Evolutionary conservation across 2,329 filamentous ascomycete species (phyloP), one percentile per base, ranked within the genome.

Genomic region (Fusarium coicis): DNA sequence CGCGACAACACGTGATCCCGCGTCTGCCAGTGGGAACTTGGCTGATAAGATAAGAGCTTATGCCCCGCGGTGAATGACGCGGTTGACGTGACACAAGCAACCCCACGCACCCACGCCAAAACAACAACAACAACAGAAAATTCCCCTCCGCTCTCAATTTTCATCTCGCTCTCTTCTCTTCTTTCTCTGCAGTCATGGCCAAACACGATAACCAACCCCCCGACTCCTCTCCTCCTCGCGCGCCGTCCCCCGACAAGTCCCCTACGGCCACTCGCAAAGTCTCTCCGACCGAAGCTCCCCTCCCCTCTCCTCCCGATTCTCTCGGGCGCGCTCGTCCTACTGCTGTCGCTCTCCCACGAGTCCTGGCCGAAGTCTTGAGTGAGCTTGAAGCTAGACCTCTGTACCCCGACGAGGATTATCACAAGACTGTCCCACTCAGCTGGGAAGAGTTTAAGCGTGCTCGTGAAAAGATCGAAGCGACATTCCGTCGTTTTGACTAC

Each of bases 11-110:
- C 23, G 42, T 44, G 42, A 26, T 19, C 3, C 9, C 42, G 42
- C 42, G 42, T 19, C 0, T 26, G 16, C 16, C 42, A 26, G 16
- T 44, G 16, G 16, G 16, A 16, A 4, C 11, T 0, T 0, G 0
- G 2, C 10, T 12, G n/a, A 18, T 43, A 23, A 43, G 40, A 43
- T 23, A 43, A 43, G 40, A 23, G n/a, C 23, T 26, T 16, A n/a
- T n/a, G n/a, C n/a, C n/a, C n/a, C 42, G 16, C 16, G 42, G 23
- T 19, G 23, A 44, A 26, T 44, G 42, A 44, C 42, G 42, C 42
- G 42, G n/a, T n/a, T n/a, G n/a, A n/a, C n/a, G 42, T 44, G 6
- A 4, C 42, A 26, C 11, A 44, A 18, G 0, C 42, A 26, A 14
- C 23, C 7, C 42, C 10, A 26, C 7, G 23, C 10, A 26, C 42